Percentiles rank a stretch among this genome's conserved stretches.
Conservation (phyloP, 2,329 filamentous ascomycete genomes). For the Aspergillus phoenicis region DNA sequence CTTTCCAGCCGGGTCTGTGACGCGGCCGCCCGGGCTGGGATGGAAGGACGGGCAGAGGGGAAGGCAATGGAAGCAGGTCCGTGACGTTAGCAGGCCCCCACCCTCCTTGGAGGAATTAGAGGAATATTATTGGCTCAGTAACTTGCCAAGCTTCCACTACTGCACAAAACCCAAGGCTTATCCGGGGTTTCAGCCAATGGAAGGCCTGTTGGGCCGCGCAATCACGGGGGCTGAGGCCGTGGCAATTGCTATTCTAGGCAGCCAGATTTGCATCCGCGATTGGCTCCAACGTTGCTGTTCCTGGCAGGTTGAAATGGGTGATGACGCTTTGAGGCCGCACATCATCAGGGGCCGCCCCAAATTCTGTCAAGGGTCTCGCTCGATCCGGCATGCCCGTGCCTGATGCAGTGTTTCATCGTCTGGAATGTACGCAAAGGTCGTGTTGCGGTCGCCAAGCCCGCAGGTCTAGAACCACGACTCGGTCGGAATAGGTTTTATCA, state of each 20-base stretch:
- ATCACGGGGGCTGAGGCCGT: slow-evolving; percentile 14
- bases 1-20: slow-evolving; percentile 12
- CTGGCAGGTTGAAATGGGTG: not conserved
- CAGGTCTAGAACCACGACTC: no score
- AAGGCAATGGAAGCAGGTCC: not conserved
- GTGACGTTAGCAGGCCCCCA: slow-evolving; percentile 7
- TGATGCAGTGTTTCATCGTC: not conserved
- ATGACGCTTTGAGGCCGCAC: not conserved
- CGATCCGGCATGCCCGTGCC: no score
- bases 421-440: not conserved
- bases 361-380: not conserved
- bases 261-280: slow-evolving; percentile 5
- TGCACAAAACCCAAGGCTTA: slow-evolving; percentile 22
- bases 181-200: slow-evolving; percentile 12
- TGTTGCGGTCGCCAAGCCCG: no score
- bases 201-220: slow-evolving; percentile 19
- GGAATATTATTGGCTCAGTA: slow-evolving; percentile 7
- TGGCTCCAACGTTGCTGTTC: slow-evolving; percentile 5
- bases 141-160: slow-evolving; percentile 26
- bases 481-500: not conserved
- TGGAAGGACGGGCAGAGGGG: no score
- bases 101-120: not conserved
- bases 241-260: slow-evolving; percentile 12
- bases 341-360: no score
- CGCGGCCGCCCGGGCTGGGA: slow-evolving; percentile 18